Base-by-base conservation (phyloP, 805 yeast species). In the Candida coquimbonensis region DNA sequence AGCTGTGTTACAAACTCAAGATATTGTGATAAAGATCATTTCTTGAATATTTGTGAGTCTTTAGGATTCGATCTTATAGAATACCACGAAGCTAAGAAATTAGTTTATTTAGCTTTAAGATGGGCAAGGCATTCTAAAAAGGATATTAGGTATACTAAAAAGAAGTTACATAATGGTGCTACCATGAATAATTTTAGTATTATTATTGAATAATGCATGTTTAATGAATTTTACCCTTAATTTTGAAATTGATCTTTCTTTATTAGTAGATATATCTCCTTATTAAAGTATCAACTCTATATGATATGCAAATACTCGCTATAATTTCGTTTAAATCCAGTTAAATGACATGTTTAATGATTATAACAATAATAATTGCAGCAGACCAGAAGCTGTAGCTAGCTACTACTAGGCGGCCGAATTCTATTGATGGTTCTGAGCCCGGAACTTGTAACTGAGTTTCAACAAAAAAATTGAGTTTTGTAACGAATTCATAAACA, bases 1-100 rank as follows among this genome's bases (percentile, higher is more conserved):
- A 96, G 98, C 0, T 91, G 99, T 60, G 69, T 87, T 1, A 61
- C 68, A 9, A 90, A 91, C 61, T 89, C 97, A 0, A 70, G 98
- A 39, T 91, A 90, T 60, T 78, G 83, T 61, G 74, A 77, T 50
- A 68, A 70, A 36, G 59, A 57, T 0, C 62, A 61, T 25, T 65
- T 77, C 38, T 52, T 61, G 1, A 60, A 63, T 1, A 73, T 89
- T 12, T 73, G 83, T 77, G 32, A 48, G 0, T 54, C 69, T 8
- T 64, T 87, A n/a, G 96, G 96, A 0, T 88, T 79, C 51, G 49
- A 47, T 8, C 49, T 68, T 33, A 42, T 71, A 5, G 58, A 68
- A 40, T 68, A 71, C 47, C 77, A 83, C 51, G 78, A 77, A 44
- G 80, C 96, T 0, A 70, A 73, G 42, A 89, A 89, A 56, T 70